Conservation (phyloP, 1,284 basidiomycete genomes). For the Fistulinella cinereoalba region DNA sequence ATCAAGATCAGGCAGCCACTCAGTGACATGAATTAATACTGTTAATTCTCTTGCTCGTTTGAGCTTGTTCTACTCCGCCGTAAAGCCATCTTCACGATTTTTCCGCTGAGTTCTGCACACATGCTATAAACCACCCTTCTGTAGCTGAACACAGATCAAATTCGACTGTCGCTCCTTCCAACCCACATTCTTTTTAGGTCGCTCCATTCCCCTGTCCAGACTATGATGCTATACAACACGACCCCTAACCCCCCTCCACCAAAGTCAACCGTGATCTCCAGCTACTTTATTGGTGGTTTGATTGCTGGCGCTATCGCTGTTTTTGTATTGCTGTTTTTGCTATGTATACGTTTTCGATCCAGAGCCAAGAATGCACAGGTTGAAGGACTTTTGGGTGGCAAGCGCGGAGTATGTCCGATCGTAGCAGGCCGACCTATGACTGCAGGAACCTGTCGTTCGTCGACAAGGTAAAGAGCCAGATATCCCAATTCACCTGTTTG, state of each 20-base stretch:
- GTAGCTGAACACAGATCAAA: background rate
- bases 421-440: conserved; percentile 22
- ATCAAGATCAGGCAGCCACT: background rate
- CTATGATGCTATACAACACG: conserved; percentile 19
- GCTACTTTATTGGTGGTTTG: conserved; percentile 46
- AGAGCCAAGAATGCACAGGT: conserved; percentile 38
- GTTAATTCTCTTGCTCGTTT: conserved; percentile 5
- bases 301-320: conserved; percentile 4
- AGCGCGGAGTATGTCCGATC: conserved; percentile 38
- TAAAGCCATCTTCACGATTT: conserved; percentile 9
- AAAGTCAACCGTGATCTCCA: background rate
- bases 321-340: conserved; percentile 31
- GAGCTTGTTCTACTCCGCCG: conserved; percentile 1
- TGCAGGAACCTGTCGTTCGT: conserved; percentile 2
- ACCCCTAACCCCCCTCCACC: background rate
- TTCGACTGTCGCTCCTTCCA: conserved; percentile 11
- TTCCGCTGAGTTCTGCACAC: background rate
- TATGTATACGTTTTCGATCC: conserved; percentile 33
- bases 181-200: too few relatives aligned
- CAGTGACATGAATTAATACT: conserved; percentile 5
- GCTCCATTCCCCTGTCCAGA: background rate
- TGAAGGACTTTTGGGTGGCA: conserved; percentile 46
- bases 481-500: background rate
- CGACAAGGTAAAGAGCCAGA: conserved; percentile 12
- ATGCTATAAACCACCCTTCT: conserved; percentile 7